phyloP scores from a whole-genome alignment of 768 basidiomycete species.

The Russula sp. region DNA sequence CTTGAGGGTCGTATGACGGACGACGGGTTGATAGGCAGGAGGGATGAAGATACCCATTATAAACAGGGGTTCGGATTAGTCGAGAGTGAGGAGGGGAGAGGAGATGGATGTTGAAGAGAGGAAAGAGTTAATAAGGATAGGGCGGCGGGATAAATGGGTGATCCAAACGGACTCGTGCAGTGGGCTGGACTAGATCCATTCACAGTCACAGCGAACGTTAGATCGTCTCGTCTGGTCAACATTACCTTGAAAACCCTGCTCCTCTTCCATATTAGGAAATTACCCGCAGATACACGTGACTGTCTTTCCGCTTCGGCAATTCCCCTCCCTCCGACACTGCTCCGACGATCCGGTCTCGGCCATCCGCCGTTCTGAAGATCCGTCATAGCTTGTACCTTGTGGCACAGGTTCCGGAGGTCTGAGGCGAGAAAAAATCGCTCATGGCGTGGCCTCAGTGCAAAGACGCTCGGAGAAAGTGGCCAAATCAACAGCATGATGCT shows the following conservation, averaged over 20 bases:
- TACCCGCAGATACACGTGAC: neutral
- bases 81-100: neutral
- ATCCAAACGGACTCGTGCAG: neutral
- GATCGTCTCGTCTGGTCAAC: neutral
- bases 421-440: neutral
- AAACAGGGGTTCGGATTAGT: neutral
- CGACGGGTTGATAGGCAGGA: constrained; percentile 27
- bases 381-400: neutral
- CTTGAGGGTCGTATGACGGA: constrained; percentile 50
- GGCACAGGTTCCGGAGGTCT: neutral
- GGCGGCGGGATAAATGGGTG: neutral
- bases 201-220: neutral
- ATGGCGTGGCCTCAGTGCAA: neutral
- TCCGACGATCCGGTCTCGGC: neutral
- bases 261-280: constrained; percentile 10
- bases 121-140: neutral
- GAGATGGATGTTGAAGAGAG: neutral
- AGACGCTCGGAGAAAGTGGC: neutral
- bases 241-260: neutral
- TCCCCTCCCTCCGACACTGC: no score
- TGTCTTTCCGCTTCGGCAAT: neutral
- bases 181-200: neutral
- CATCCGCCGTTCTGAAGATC: neutral
- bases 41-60: constrained; percentile 16
- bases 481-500: neutral